A percentile compares a stretch with the other conserved stretches of the same genome.
phyloP scores from a whole-genome alignment of 1,284 basidiomycete genomes.

The Rhodotorula mucilaginosa region DNA sequence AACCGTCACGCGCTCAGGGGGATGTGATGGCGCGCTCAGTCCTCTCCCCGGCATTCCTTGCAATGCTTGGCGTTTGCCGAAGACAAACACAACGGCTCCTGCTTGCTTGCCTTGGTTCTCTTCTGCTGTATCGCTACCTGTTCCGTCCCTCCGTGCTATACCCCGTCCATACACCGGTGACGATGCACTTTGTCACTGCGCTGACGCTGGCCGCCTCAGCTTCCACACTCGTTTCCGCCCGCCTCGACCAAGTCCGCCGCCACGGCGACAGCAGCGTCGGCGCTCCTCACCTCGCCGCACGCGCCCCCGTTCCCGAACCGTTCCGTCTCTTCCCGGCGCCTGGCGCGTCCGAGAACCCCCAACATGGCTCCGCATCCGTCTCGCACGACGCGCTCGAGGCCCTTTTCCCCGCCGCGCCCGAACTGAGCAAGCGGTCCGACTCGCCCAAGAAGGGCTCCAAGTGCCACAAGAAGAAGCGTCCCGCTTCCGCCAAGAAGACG shows the following conservation, averaged over 20 bases:
- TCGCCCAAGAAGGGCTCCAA: background rate
- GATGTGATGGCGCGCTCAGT: background rate
- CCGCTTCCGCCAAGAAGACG: background rate
- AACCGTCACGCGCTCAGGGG: too few relatives aligned
- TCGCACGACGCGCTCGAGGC: background rate
- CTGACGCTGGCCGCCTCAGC: constrained; percentile 23
- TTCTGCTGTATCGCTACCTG: background rate
- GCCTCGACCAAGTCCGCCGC: constrained; percentile 10
- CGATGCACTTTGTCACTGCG: constrained; percentile 20
- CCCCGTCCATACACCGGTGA: background rate
- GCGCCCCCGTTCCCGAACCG: constrained; percentile 5
- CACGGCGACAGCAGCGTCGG: constrained; percentile 3
- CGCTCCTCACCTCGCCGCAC: constrained; percentile 8
- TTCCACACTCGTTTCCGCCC: constrained; percentile 20
- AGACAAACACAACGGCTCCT: background rate
- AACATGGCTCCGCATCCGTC: background rate
- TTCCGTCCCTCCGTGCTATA: background rate
- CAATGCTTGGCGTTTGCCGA: background rate
- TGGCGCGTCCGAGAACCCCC: background rate
- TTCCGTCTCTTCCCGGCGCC: constrained; percentile 15
- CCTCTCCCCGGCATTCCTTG: background rate
- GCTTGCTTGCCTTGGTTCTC: background rate
- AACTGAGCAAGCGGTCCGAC: background rate
- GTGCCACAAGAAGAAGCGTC: constrained; percentile 4
- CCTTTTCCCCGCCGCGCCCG: background rate